These are phyloP conservation scores for Parastagonospora avenae DNA, from an alignment of 2,329 filamentous ascomycete genomes.

Conservation along the genomic window DNA sequence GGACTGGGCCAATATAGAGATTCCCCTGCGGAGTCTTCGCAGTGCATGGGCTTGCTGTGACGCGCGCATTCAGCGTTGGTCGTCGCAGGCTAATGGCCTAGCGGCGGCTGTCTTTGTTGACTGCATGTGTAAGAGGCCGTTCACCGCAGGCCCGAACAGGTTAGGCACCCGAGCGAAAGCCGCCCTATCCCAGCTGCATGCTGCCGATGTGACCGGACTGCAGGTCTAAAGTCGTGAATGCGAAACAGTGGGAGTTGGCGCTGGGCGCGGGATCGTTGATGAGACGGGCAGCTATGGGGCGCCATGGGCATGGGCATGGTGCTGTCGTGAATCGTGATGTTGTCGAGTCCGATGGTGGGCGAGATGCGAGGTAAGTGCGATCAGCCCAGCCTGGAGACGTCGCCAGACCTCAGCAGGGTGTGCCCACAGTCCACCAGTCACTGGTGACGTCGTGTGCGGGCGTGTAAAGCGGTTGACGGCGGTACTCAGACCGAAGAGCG, in stretches of 20 bases:
- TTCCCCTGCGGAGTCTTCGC: not conserved
- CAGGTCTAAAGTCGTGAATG: not conserved
- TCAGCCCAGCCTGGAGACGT: too few relatives aligned
- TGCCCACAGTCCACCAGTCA: too few relatives aligned
- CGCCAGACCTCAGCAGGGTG: too few relatives aligned
- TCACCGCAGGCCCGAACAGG: constrained; percentile 20
- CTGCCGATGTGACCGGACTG: not conserved
- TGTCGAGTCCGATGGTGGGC: too few relatives aligned
- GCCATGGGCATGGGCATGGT: too few relatives aligned
- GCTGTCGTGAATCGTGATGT: too few relatives aligned
- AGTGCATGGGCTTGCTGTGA: not conserved
- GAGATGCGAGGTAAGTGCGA: too few relatives aligned
- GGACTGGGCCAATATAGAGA: not conserved
- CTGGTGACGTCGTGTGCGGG: too few relatives aligned
- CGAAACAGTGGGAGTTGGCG: not conserved
- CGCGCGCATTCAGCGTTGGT: not conserved
- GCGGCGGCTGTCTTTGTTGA: constrained; percentile 21
- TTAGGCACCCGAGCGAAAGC: constrained; percentile 33
- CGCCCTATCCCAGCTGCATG: constrained; percentile 12
- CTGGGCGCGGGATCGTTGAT: not conserved
- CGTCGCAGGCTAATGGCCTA: constrained; percentile 19
- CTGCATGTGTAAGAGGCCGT: constrained; percentile 21
- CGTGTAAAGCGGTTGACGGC: too few relatives aligned
- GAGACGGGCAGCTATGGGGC: not conserved
- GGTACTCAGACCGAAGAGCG: too few relatives aligned